Evolutionary conservation across 2,329 filamentous ascomycete genomes (phyloP).

Genomic region (Alternaria triticina): DNA sequence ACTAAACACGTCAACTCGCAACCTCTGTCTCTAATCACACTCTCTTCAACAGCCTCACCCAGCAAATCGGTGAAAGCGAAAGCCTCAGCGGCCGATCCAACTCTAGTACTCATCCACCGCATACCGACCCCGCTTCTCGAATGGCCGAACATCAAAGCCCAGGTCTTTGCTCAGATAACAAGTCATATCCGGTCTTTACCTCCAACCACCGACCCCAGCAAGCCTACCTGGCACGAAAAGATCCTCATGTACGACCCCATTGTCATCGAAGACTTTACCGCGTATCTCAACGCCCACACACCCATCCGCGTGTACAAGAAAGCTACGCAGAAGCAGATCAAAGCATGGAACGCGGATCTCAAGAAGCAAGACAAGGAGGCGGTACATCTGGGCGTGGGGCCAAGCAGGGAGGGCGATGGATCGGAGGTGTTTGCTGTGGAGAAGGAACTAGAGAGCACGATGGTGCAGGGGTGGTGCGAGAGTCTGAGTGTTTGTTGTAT

Average conservation of each 20-base stretch:
- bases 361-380: conserved; percentile 20
- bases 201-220: conserved; percentile 46
- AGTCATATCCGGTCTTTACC: conserved; percentile 55
- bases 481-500: conserved; percentile 84
- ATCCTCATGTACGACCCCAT: conserved; percentile 94
- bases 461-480: conserved; percentile 91
- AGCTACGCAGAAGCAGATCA: conserved; percentile 41
- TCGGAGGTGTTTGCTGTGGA: conserved; percentile 28
- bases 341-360: conserved; percentile 33
- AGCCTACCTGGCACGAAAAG: conserved; percentile 83
- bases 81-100: not conserved
- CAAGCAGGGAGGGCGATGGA: conserved; percentile 7
- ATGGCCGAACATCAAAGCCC: conserved; percentile 43
- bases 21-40: conserved; percentile 21
- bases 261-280: conserved; percentile 81
- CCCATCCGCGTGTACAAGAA: conserved; percentile 28
- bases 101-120: conserved; percentile 15
- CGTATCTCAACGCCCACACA: conserved; percentile 71
- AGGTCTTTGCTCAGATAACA: conserved; percentile 58
- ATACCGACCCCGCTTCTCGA: conserved; percentile 25
- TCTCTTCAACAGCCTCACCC: conserved; percentile 1
- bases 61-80: not conserved
- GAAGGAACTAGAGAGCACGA: conserved; percentile 48
- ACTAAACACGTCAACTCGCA: conserved; percentile 20
- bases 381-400: not conserved